These are phyloP conservation scores for Kwoniella sp. DNA, from an alignment of 768 basidiomycete genomes.

Conservation along the genomic window DNA sequence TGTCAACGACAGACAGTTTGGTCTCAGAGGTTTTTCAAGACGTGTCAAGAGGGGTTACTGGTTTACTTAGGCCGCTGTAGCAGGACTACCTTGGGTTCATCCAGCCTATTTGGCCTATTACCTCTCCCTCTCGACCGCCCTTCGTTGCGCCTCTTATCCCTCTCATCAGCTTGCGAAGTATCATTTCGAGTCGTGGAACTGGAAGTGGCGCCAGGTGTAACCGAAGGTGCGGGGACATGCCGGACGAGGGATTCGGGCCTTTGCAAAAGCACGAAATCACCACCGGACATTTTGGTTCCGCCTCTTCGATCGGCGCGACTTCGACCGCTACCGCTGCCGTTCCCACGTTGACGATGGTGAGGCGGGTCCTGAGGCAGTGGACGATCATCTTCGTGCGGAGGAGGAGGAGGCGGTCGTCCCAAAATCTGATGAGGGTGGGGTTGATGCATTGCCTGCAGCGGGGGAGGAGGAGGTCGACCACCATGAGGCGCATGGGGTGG, in stretches of 20 bases:
- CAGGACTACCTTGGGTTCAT: slow-evolving; percentile 27
- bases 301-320: slow-evolving; percentile 9
- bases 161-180: background rate
- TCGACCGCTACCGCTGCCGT: slow-evolving; percentile 18
- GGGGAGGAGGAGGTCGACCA: background rate
- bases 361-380: background rate
- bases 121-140: background rate
- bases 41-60: too few species aligned
- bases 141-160: background rate
- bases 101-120: slow-evolving; percentile 3
- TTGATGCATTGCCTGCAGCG: background rate
- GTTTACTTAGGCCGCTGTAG: slow-evolving; percentile 23
- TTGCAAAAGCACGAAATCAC: slow-evolving; percentile 41
- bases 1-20: too few species aligned
- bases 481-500: too few species aligned
- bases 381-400: background rate
- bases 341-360: background rate
- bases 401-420: background rate
- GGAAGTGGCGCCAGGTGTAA: slow-evolving; percentile 6
- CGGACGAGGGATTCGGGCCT: slow-evolving; percentile 34
- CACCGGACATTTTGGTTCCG: slow-evolving; percentile 5
- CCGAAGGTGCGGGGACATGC: slow-evolving; percentile 4
- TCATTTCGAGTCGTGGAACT: background rate
- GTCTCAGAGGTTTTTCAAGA: too few species aligned
- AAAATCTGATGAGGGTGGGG: background rate